Base-by-base conservation (phyloP, 75 land plant species). In the Adiantum capillusveneris region DNA sequence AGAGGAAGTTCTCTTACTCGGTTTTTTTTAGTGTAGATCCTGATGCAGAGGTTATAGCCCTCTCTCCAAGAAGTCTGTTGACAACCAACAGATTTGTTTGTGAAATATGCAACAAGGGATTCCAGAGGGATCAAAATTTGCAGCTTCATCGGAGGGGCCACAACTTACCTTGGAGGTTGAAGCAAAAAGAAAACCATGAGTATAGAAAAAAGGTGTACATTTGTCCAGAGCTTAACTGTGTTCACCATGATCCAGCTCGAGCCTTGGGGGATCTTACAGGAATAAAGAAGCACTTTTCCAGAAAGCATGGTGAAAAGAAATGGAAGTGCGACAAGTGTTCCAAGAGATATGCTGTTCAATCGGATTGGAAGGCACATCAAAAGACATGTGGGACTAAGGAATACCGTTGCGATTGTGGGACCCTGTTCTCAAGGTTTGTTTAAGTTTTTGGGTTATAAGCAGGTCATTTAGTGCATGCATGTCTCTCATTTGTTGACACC, bases 301-400 rank as follows among this genome's bases (percentile, higher is more conserved):
- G 84, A 28, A 81, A 81, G 71, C 84, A 81, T 39, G 84, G 84
- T 20, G 84, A 81, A 64, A 81, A 81, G 75, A 81, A 81, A 57
- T 81, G 83, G 83, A 81, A 81, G 64, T 81, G 84, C 56, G 84
- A 81, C 41, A 81, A 79, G 70, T 81, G 84, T 65, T 65, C 72
- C 53, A 81, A 81, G 78, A 61, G 78, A 26, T 81, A 81, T 60
- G 84, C 84, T 19, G 84, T 81, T 24, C 78, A 74, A 68, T 81
- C 84, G 25, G 84, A 81, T 51, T 81, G 84, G 84, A 81, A 81
- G 66, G 84, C 84, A 17, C 84, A 81, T 49, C 66, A 65, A 18
- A 81, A 81, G 70, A 79, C 83, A 19, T 81, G 84, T 37, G 84
- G 84, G 25, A 81, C 82, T 21, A 51, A 78, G 22, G 84, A 81